These are phyloP conservation scores for Lepiota venenata DNA, from an alignment of 768 basidiomycete genomes.

Conservation along the genomic window DNA sequence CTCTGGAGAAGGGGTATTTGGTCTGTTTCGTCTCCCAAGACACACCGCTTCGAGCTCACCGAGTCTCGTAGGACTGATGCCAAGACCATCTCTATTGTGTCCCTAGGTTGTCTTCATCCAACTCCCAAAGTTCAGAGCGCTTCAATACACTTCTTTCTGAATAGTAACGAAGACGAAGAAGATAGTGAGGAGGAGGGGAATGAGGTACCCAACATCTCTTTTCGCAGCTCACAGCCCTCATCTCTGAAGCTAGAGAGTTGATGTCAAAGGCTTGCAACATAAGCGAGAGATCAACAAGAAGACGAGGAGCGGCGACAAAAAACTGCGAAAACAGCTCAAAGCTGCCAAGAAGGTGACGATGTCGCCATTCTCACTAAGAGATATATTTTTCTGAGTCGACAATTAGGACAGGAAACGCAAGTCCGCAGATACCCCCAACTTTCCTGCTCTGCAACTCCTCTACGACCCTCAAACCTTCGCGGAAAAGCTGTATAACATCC, in stretches of 20 bases:
- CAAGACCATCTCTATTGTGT: slow-evolving; percentile 90
- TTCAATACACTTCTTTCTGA: slow-evolving; percentile 96
- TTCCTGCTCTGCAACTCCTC: slow-evolving; percentile 88
- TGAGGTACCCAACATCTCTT: slow-evolving; percentile 29
- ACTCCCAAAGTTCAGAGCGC: slow-evolving; percentile 92
- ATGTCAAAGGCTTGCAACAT: slow-evolving; percentile 77
- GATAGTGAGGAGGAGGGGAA: slow-evolving; percentile 69
- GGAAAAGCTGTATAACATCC: slow-evolving; percentile 86
- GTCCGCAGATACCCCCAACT: slow-evolving; percentile 52
- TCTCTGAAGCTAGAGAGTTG: slow-evolving; percentile 42
- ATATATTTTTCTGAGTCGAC: background rate
- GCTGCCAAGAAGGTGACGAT: slow-evolving; percentile 64
- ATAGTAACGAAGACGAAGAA: slow-evolving; percentile 72
- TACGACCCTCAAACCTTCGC: slow-evolving; percentile 95
- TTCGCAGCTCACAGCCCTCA: slow-evolving; percentile 5
- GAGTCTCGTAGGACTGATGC: slow-evolving; percentile 65
- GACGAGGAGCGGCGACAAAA: slow-evolving; percentile 78
- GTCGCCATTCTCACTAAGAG: background rate
- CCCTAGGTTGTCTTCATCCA: slow-evolving; percentile 91
- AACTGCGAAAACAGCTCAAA: slow-evolving; percentile 70
- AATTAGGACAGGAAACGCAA: slow-evolving; percentile 33
- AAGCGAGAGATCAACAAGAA: slow-evolving; percentile 93
- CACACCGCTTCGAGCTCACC: background rate
- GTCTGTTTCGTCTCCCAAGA: slow-evolving; percentile 32
- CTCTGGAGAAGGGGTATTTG: slow-evolving; percentile 93